Base-by-base conservation (phyloP, 257 asterid genomes). In the Orobanche coerulescens region DNA sequence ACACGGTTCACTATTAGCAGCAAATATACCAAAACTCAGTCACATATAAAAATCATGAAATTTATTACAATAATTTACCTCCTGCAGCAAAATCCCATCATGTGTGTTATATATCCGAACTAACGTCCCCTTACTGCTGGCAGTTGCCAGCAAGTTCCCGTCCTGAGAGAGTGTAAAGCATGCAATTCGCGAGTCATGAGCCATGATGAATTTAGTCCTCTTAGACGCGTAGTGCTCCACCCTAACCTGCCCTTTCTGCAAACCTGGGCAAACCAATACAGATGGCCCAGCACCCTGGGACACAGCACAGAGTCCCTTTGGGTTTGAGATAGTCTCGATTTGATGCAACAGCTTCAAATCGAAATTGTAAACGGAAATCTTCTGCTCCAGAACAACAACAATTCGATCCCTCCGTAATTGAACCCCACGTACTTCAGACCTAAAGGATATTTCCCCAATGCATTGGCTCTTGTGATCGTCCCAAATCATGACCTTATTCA, bases 401-500 rank as follows among this genome's bases (percentile, higher is more conserved):
- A 91, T 84, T 7, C 90, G 65, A 70, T 91, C 95, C 77, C 96
- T 73, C 30, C 94, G 54, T 1, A 87, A 75, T 42, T 90, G 84
- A 26, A 90, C 95, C 23, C 93, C 87, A 30, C 90, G 90, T 58
- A 90, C 97, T 69, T 87, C 95, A 4, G 95, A 84, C 75, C 95
- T 77, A 55, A 90, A 90, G 1, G 95, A 82, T 0, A 90, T 65
- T 34, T 90, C 97, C 13, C 95, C 98, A 2, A 88, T 84, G 44
- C 98, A 91, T n/a, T 95, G 72, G 23, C 81, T 75, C 56, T 79
- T 87, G 62, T 85, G 85, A 69, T 88, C 95, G 69, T 88, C 95
- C 96, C 98, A 91, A 40, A 91, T 82, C 98, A 91, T 88, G 25
- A 91, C 98, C 78, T 91, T 91, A 58, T 84, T 85, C 33, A 82